Conservation (phyloP, 768 basidiomycete species). For the Psilocybe azurescens region DNA sequence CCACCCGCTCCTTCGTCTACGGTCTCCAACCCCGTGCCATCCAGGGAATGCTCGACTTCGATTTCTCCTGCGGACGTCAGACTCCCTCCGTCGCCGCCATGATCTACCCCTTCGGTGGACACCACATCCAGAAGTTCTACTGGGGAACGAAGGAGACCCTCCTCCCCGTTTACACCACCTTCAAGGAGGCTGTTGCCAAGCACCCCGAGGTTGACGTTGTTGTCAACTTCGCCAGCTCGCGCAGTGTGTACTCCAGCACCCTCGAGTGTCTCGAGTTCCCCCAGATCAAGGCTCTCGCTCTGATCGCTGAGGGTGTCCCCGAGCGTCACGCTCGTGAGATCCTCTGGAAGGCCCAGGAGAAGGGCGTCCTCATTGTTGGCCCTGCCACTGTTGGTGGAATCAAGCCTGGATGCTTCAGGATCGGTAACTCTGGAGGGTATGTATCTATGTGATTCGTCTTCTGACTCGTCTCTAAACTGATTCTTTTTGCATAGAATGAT, state of each 20-base stretch:
- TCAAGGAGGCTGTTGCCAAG: conserved; percentile 91
- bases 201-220: conserved; percentile 97
- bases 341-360: conserved; percentile 83
- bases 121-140: conserved; percentile 99
- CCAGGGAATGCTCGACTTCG: conserved; percentile 96
- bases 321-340: conserved; percentile 98
- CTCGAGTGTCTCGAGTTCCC: conserved; percentile 81
- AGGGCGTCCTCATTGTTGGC: conserved; percentile 88
- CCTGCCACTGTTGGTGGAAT: conserved; percentile 99
- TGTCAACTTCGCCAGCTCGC: conserved; percentile 96
- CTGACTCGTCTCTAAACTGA: conserved; percentile 11
- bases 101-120: conserved; percentile 99
- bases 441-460: conserved; percentile 24
- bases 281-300: conserved; percentile 70
- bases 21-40: conserved; percentile 99
- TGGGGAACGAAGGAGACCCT: conserved; percentile 99
- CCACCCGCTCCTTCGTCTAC: conserved; percentile 96
- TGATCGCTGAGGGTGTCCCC: conserved; percentile 99
- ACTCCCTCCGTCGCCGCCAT: conserved; percentile 96
- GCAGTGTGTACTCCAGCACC: conserved; percentile 94
- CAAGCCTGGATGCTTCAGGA: conserved; percentile 99
- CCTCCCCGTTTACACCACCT: conserved; percentile 93
- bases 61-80: conserved; percentile 94
- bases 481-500: conserved; percentile 73
- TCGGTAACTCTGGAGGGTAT: conserved; percentile 97